A percentile compares a stretch with the other conserved stretches of the same genome.
These are phyloP conservation scores for Dioscorea zingiberensis DNA, from an alignment of 106 monocot species.

Conservation along the genomic window DNA sequence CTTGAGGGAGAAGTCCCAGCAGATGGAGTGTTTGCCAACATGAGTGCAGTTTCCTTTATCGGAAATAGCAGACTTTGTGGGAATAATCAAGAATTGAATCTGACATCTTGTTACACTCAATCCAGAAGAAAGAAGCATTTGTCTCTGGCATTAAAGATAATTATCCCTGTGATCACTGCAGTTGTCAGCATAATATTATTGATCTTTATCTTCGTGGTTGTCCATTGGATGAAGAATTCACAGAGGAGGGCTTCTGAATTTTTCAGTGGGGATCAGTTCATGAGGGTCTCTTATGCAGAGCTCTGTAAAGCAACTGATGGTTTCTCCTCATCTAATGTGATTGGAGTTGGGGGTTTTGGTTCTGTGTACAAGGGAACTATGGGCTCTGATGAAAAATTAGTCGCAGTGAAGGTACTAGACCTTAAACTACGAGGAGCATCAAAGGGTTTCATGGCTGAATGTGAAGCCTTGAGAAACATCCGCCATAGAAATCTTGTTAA, in stretches of 20 bases:
- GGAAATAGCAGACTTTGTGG: slow-evolving; percentile 22
- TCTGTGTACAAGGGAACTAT: slow-evolving; percentile 12
- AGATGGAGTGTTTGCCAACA: slow-evolving; percentile 12
- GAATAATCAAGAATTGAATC: slow-evolving; percentile 3
- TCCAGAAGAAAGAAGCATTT: neutral
- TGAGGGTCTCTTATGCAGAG: slow-evolving; percentile 1
- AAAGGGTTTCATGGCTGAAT: slow-evolving; percentile 8
- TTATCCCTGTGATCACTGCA: neutral
- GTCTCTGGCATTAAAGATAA: neutral
- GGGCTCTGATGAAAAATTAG: neutral
- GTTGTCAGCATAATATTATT: neutral
- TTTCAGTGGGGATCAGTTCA: neutral
- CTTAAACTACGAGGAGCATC: slow-evolving; percentile 8
- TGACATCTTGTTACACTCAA: slow-evolving; percentile 8
- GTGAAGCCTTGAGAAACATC: slow-evolving; percentile 12
- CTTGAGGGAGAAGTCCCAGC: slow-evolving; percentile 4
- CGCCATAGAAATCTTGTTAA: slow-evolving; percentile 18
- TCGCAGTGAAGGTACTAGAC: slow-evolving; percentile 14
- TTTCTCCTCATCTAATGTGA: slow-evolving; percentile 10
- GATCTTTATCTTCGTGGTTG: neutral
- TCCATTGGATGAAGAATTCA: neutral
- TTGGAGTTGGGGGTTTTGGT: slow-evolving; percentile 9
- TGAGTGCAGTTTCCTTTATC: slow-evolving; percentile 3
- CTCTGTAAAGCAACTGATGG: slow-evolving; percentile 13
- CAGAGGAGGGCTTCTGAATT: neutral